Percentiles rank a stretch among this genome's conserved stretches.
phyloP scores from a whole-genome alignment of 1,284 basidiomycete genomes.

The Porodaedalea pini region DNA sequence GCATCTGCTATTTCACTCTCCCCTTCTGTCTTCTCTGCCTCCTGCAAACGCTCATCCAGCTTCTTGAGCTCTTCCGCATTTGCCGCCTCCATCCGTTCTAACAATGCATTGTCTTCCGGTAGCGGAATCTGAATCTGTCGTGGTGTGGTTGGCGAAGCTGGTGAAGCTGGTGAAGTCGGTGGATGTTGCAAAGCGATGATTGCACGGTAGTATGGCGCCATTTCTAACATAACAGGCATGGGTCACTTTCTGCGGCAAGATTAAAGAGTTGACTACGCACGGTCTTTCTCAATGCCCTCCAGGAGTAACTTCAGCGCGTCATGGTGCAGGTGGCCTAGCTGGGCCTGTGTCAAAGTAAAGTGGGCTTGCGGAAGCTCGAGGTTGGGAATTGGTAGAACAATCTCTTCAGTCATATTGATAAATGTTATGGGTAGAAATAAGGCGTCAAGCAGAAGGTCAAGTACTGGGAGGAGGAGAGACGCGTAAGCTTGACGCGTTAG shows the following conservation, averaged over 20 bases:
- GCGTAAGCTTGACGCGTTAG: conserved; percentile 17
- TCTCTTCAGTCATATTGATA: conserved; percentile 73
- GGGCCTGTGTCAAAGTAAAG: conserved; percentile 66
- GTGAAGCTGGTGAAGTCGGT: conserved; percentile 27
- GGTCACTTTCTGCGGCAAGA: too few relatives aligned
- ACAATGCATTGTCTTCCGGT: conserved; percentile 52
- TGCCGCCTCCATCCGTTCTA: conserved; percentile 67
- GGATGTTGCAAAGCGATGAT: conserved; percentile 35
- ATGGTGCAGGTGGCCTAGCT: conserved; percentile 61
- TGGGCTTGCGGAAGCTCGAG: conserved; percentile 74
- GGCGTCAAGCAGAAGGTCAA: conserved; percentile 14
- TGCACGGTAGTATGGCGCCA: conserved; percentile 76
- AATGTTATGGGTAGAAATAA: background rate
- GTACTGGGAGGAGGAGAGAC: background rate
- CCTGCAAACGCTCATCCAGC: conserved; percentile 77
- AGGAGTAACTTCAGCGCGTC: conserved; percentile 65
- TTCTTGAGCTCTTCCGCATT: conserved; percentile 77
- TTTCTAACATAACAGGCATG: conserved; percentile 43
- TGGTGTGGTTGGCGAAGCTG: conserved; percentile 28
- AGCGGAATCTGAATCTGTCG: conserved; percentile 34
- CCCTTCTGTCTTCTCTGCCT: conserved; percentile 89
- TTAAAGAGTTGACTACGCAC: conserved; percentile 42
- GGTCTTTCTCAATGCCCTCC: conserved; percentile 81
- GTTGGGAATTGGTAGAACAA: conserved; percentile 82
- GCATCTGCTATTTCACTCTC: conserved; percentile 92